Base-by-base conservation (phyloP, 148 eudicot genomes). In the Rhododendron williamsianum region DNA sequence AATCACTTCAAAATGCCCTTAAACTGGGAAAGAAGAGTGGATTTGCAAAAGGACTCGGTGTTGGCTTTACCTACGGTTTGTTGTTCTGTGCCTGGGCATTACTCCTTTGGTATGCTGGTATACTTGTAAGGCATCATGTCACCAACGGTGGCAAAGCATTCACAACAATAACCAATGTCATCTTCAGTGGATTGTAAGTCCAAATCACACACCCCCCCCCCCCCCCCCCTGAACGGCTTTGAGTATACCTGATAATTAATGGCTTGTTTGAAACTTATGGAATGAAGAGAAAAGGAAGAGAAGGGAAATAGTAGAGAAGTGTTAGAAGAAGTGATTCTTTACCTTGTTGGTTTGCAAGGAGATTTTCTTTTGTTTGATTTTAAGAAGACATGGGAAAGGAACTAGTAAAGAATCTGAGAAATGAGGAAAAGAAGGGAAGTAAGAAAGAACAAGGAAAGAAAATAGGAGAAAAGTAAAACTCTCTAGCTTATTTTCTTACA, bases 131-230 rank as follows among this genome's bases (percentile, higher is more conserved):
- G 80, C 91, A 89, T 54, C 84, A 76, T 35, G 85, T 87, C 82
- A 92, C 97, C 21, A 88, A 91, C 88, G 97, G 95, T 77, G 95
- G 97, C 15, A 91, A 93, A 88, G 93, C 93, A 11, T 93, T 94
- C 83, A 89, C 94, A 16, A 93, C 97, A n/a, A 94, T 94, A 49
- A 77, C 92, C 48, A 93, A 94, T 79, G 93, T 94, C 87, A 89
- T 94, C 82, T 90, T 87, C 87, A 90, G 94, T 69, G 97, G 95
- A 88, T 93, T 94, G 97, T 94, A 89, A 93, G 97, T 85, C 81
- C 23, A 56, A 11, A 3, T 11, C 9, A 9, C 9, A 0, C 48
- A 11, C 10, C 49, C 11, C 2, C 49, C 49, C 10, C 49, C 49
- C 11, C 21, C 51, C 51, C 49, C 27, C 35, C 23, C 4, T 41